Conservation (phyloP, 345 rosid species). For the Trapa bicornis region DNA sequence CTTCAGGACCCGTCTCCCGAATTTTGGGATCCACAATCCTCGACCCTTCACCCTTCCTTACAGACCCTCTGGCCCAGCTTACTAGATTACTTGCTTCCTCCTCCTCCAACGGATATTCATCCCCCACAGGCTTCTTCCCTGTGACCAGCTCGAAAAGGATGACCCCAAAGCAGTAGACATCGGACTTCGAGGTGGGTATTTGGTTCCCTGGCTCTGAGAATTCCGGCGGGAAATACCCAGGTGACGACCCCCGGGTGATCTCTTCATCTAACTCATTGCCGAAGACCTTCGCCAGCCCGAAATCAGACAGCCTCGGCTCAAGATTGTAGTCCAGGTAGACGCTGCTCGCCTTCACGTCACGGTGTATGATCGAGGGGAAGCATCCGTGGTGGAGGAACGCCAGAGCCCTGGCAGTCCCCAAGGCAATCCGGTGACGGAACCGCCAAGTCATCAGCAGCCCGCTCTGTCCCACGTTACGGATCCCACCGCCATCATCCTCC, state of each 20-base stretch:
- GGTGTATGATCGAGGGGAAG: constrained; percentile 73
- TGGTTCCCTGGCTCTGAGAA: constrained; percentile 46
- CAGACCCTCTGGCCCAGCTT: constrained; percentile 65
- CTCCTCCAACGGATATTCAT: constrained; percentile 42
- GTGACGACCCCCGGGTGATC: constrained; percentile 43
- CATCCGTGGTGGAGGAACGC: constrained; percentile 96
- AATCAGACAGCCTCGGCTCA: constrained; percentile 87
- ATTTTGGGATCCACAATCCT: constrained; percentile 70
- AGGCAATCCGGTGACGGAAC: constrained; percentile 73
- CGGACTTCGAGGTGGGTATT: constrained; percentile 60
- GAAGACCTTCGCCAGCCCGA: constrained; percentile 73
- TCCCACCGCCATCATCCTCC: constrained; percentile 55
- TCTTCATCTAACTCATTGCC: constrained; percentile 66
- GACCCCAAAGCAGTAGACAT: constrained; percentile 85
- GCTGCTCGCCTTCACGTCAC: constrained; percentile 85
- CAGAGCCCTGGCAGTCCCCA: constrained; percentile 82
- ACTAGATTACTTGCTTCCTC: constrained; percentile 45
- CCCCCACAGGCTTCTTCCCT: constrained; percentile 61
- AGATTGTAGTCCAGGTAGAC: constrained; percentile 66
- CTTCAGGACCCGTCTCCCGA: constrained; percentile 42
- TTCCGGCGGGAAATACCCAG: constrained; percentile 80
- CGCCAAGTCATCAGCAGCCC: constrained; percentile 64
- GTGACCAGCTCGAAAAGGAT: constrained; percentile 72
- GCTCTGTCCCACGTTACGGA: constrained; percentile 50
- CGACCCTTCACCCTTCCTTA: constrained; percentile 47